Base-by-base conservation (phyloP, 768 basidiomycete genomes). In the Macrocybe gigantea region DNA sequence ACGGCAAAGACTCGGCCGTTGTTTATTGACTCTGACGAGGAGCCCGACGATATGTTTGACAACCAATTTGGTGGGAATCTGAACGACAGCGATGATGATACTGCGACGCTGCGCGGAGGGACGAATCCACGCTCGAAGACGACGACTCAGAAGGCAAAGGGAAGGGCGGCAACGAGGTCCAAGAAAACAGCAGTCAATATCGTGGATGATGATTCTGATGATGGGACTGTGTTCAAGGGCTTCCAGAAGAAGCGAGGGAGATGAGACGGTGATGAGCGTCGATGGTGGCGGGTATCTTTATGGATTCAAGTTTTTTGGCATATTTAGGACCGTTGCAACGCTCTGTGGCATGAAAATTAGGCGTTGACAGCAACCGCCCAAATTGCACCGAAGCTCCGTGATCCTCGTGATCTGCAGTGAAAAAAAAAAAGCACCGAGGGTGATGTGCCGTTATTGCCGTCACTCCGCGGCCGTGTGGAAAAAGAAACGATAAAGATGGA, bases 161-260 rank as follows among this genome's bases (percentile, higher is more conserved):
- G 53, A 36, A 61, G 63, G n/a, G 48, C 61, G 40, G 47, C 57
- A 8, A 52, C 59, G 8, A 65, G 53, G 43, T 44, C 49, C 41
- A 69, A 64, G 61, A 69, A 61, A 41, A 51, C 60, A 11, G 58
- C 61, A 1, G 66, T 70, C 32, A 62, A 74, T 8, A 62, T 80
- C 33, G 65, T 73, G 3, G 80, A 81, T 48, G 83, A 86, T 56
- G 84, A 85, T 60, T 85, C 82, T 7, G 86, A 87, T 56, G 81
- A 87, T 49, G 85, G 74, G 5, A 76, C 73, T 30, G 77, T 79
- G n/a, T 88, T 88, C 66, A 78, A 76, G 53, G 84, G 84, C 5
- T 84, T 84, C 54, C 63, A 60, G 54, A 66, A 56, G 43, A 68
- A 58, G 60, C 38, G 42, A 37, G 48, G 40, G 13, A 41, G 40